phyloP scores from a whole-genome alignment of 805 yeast genomes.

The Barnettozyma botsteinii region DNA sequence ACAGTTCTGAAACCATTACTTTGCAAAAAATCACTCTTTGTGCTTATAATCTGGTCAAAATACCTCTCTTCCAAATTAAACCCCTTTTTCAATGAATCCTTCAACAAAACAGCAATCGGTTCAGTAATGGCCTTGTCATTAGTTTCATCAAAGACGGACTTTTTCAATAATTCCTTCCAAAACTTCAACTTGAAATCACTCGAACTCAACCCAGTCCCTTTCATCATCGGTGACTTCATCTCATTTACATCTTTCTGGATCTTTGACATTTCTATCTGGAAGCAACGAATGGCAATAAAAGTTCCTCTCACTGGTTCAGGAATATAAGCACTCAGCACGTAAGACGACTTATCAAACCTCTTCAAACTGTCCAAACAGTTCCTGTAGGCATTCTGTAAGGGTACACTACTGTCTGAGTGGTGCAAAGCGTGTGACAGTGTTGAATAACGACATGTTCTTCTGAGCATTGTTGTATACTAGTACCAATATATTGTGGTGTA shows the following conservation, averaged over 20 bases:
- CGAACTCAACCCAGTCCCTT: constrained; percentile 20
- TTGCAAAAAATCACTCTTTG: constrained; percentile 49
- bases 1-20: constrained; percentile 40
- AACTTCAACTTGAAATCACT: constrained; percentile 54
- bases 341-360: constrained; percentile 55
- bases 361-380: constrained; percentile 26
- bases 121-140: constrained; percentile 42
- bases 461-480: no score
- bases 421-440: no score
- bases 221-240: constrained; percentile 2
- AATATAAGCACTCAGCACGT: constrained; percentile 59
- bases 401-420: background rate
- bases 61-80: constrained; percentile 46
- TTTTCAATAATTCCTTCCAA: constrained; percentile 61
- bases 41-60: constrained; percentile 54
- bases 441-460: no score
- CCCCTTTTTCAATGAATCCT: constrained; percentile 45
- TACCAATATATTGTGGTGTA: no score
- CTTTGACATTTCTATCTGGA: constrained; percentile 58
- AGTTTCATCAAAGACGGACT: constrained; percentile 35
- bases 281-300: constrained; percentile 57
- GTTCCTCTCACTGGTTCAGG: constrained; percentile 61
- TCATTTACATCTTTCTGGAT: constrained; percentile 32
- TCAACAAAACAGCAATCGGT: constrained; percentile 57
- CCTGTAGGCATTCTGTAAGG: background rate